A percentile compares a stretch with the other conserved stretches of the same genome.
phyloP scores from a whole-genome alignment of 768 basidiomycete genomes.

The Termitomyces sp. region DNA sequence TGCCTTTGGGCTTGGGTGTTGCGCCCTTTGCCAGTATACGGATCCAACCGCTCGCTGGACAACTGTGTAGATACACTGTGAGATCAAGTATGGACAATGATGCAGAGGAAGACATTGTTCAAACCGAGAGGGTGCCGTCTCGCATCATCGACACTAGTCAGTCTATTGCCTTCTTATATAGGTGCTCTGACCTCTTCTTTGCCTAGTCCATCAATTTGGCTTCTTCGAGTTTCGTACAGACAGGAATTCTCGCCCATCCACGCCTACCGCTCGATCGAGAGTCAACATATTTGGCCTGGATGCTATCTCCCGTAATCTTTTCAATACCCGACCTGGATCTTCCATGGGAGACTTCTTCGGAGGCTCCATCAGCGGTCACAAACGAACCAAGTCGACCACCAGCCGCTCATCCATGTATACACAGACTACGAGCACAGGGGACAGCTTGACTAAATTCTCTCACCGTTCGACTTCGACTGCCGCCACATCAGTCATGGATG shows the following conservation, averaged over 20 bases:
- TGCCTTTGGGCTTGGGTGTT: conserved; percentile 65
- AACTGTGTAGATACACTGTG: conserved; percentile 74
- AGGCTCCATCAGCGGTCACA: conserved; percentile 62
- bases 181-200: conserved; percentile 5
- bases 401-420: conserved; percentile 74
- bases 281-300: conserved; percentile 89
- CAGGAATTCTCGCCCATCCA: conserved; percentile 69
- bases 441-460: conserved; percentile 67
- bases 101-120: conserved; percentile 77
- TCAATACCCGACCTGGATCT: conserved; percentile 63
- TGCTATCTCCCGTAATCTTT: conserved; percentile 84
- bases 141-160: conserved; percentile 80
- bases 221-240: conserved; percentile 85
- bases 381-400: conserved; percentile 61
- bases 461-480: conserved; percentile 69
- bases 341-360: conserved; percentile 73
- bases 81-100: conserved; percentile 71
- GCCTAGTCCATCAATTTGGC: conserved; percentile 78
- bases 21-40: conserved; percentile 79
- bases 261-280: conserved; percentile 75
- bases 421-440: conserved; percentile 59
- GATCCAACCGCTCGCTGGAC: conserved; percentile 79
- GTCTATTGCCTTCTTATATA: conserved; percentile 18
- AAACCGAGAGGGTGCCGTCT: conserved; percentile 65
- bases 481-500: conserved; percentile 55